A percentile compares a stretch with the other conserved stretches of the same genome.
phyloP scores from a whole-genome alignment of 2,329 filamentous ascomycete genomes.

The Graphilbum ipis-grandicollis region DNA sequence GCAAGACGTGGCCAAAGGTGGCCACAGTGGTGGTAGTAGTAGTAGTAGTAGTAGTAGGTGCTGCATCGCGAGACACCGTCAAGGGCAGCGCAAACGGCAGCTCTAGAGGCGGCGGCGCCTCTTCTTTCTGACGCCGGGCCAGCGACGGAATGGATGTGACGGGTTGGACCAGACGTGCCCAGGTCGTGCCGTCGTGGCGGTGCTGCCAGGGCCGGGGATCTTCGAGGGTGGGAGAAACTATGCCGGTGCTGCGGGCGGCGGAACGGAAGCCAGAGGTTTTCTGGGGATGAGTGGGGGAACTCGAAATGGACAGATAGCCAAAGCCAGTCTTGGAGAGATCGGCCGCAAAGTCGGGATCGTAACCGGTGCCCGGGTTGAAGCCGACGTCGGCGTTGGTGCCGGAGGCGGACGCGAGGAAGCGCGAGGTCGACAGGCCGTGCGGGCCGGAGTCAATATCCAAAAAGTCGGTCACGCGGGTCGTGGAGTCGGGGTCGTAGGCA shows the following conservation, averaged over 20 bases:
- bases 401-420: not conserved
- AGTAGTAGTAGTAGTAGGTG: not conserved
- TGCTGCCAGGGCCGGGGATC: conserved; percentile 21
- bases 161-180: conserved; percentile 1
- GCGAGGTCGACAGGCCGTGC: too few relatives aligned
- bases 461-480: too few relatives aligned
- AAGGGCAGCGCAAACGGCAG: not conserved
- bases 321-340: too few relatives aligned
- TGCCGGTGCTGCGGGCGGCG: too few relatives aligned
- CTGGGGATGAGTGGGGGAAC: too few relatives aligned
- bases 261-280: too few relatives aligned
- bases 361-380: not conserved
- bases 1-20: conserved; percentile 29
- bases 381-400: not conserved
- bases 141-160: conserved; percentile 3
- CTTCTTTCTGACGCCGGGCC: conserved; percentile 5
- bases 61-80: not conserved
- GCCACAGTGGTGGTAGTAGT: conserved; percentile 13
- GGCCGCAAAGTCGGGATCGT: too few relatives aligned
- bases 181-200: not conserved
- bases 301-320: too few relatives aligned
- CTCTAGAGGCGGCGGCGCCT: not conserved
- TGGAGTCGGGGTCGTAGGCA: conserved; percentile 10
- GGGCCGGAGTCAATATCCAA: too few relatives aligned
- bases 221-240: conserved; percentile 13